These are phyloP conservation scores for Leccinum solheimii DNA, from an alignment of 1,284 basidiomycete genomes.

Conservation along the genomic window DNA sequence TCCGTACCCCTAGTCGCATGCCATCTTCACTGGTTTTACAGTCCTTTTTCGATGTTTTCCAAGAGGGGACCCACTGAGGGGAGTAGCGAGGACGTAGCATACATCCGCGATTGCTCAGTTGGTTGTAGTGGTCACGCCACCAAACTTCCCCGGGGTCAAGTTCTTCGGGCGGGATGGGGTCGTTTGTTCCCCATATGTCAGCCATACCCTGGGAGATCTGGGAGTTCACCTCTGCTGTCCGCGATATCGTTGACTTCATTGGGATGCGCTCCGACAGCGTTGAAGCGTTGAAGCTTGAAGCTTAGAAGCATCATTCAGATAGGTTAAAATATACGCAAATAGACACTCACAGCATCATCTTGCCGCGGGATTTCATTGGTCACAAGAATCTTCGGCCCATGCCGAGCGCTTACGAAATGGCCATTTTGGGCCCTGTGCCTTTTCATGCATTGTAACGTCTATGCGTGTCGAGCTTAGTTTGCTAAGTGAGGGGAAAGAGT, in stretches of 20 bases:
- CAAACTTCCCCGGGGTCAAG: conserved; percentile 12
- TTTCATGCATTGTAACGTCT: too few species aligned
- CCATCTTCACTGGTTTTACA: conserved; percentile 7
- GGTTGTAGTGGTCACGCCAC: conserved; percentile 19
- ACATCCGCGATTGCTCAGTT: conserved; percentile 36
- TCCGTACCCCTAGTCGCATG: neutral
- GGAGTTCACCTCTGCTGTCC: neutral
- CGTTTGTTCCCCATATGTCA: conserved; percentile 5
- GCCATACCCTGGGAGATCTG: neutral
- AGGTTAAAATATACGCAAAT: conserved; percentile 9
- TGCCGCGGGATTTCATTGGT: too few species aligned
- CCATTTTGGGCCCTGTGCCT: too few species aligned
- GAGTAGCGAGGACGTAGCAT: conserved; percentile 38
- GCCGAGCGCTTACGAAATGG: too few species aligned
- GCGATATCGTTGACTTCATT: neutral
- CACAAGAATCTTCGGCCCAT: too few species aligned
- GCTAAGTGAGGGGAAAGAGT: too few species aligned
- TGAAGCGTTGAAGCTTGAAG: too few species aligned
- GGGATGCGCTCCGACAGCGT: too few species aligned
- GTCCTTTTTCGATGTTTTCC: conserved; percentile 22
- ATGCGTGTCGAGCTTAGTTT: too few species aligned
- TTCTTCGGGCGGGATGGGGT: conserved; percentile 4
- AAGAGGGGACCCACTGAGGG: conserved; percentile 39
- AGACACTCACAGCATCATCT: neutral
- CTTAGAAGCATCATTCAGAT: too few species aligned